phyloP scores from a whole-genome alignment of 371 early-diverging fungal species.

The Mortierella sp. region DNA sequence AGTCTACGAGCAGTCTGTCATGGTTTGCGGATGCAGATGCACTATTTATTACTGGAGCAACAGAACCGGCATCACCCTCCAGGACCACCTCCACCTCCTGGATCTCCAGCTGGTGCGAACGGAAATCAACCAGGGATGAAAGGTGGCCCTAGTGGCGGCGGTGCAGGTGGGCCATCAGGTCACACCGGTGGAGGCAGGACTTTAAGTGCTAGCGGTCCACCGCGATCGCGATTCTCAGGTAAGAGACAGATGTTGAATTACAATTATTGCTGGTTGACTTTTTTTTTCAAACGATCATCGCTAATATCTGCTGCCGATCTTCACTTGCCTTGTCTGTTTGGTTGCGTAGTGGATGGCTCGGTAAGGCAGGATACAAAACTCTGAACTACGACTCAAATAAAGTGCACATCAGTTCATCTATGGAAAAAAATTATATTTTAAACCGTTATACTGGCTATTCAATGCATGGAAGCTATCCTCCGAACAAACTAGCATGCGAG shows the following conservation, averaged over 20 bases:
- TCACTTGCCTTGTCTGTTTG: not conserved
- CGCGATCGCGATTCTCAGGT: slow-evolving; percentile 46
- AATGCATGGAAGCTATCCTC: not conserved
- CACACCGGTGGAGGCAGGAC: slow-evolving; percentile 25
- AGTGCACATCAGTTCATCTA: not conserved
- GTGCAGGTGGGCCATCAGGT: slow-evolving; percentile 11
- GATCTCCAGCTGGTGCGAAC: slow-evolving; percentile 23
- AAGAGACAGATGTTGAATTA: not conserved
- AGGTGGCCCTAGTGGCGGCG: slow-evolving; percentile 5
- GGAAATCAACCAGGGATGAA: slow-evolving; percentile 23
- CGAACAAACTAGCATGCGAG: not conserved
- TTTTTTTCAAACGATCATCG: not conserved
- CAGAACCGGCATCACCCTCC: slow-evolving; percentile 37
- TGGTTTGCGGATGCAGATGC: slow-evolving; percentile 78
- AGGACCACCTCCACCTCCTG: slow-evolving; percentile 33
- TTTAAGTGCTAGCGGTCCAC: slow-evolving; percentile 30
- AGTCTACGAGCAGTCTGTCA: slow-evolving; percentile 73
- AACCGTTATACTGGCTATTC: not conserved
- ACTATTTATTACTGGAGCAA: slow-evolving; percentile 71
- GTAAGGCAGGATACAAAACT: slow-evolving; percentile 52
- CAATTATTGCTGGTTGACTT: not conserved
- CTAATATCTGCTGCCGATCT: not conserved
- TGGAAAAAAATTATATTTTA: not conserved
- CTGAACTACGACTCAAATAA: slow-evolving; percentile 1
- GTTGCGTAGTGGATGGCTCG: slow-evolving; percentile 19